Evolutionary conservation across 1,284 basidiomycete species (phyloP), one percentile per base, ranked within the genome.

Genomic region (Abortiporus biennis): DNA sequence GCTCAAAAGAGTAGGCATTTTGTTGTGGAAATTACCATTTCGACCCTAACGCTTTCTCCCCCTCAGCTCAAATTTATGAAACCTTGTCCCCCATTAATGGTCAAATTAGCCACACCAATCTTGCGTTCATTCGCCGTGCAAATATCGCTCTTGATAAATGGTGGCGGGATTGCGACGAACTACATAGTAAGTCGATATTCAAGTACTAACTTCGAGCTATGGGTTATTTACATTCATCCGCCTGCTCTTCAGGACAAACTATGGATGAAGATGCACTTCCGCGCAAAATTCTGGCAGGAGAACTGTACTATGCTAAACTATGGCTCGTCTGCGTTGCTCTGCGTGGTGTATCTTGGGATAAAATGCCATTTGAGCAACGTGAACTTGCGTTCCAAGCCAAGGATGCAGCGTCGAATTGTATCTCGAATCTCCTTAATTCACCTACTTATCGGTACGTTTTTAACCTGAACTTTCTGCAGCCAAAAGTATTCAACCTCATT

Each of bases 331-430:
- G 92, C 56, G 86, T 94, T 4, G 92, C 91, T 6, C 69, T 96
- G 27, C 79, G 92, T 43, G 92, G 92, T 4, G 87, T 85, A 30
- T 81, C 87, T 8, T 95, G 92, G 87, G 91, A 95, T 55, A 93
- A 92, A 64, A 92, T 95, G 84, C 80, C 88, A 1, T 89, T 88
- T 46, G 92, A 94, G 57, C 92, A 95, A 59, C 80, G 89, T 24
- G 92, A 95, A 59, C 75, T 96, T 33, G 92, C 92, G 5, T 92
- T 95, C 69, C 86, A 92, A 55, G 92, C 92, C 6, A 94, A 93
- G 62, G 87, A 94, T 53, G 88, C 91, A 0, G 92, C 92, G 1
- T 80, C 85, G 39, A 82, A 81, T 43, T 93, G 90, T 59, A 67
- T 96, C 29, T 76, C 78, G 25, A 84, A 86, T 46, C 88, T 92